Conservation (phyloP, 441 rosid species). For the Francoa sonchifolia region DNA sequence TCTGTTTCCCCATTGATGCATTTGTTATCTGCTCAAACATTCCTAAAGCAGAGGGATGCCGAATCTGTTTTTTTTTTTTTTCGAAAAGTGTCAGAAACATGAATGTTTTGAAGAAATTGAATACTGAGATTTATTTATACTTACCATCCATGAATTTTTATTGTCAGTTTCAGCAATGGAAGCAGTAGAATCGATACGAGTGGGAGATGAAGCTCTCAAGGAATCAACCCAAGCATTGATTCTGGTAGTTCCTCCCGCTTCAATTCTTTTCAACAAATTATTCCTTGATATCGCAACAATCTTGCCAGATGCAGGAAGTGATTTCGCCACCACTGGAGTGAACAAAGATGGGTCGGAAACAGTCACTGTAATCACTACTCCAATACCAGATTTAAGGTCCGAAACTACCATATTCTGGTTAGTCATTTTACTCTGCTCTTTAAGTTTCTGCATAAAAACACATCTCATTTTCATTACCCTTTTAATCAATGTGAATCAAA, state of each 20-base stretch:
- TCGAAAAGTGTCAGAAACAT: not conserved
- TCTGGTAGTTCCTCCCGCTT: conserved; percentile 18
- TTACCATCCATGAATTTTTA: conserved; percentile 39
- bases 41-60: conserved; percentile 47
- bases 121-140: not conserved
- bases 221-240: conserved; percentile 41
- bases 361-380: conserved; percentile 21
- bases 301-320: conserved; percentile 4
- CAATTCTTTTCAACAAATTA: conserved; percentile 22
- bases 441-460: too few relatives aligned
- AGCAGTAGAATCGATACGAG: conserved; percentile 29
- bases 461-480: too few relatives aligned
- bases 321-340: conserved; percentile 5
- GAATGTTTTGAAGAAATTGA: not conserved
- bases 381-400: conserved; percentile 18
- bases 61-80: conserved; percentile 16
- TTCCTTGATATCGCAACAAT: conserved; percentile 18
- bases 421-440: too few relatives aligned
- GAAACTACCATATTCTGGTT: not conserved
- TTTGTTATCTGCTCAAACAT: conserved; percentile 37
- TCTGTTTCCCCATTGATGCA: conserved; percentile 37
- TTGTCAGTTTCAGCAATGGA: conserved; percentile 19
- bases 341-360: conserved; percentile 20
- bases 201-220: conserved; percentile 65
- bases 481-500: too few relatives aligned